phyloP scores from a whole-genome alignment of 805 yeast species.

The Vanderwaltozyma verrucispora region DNA sequence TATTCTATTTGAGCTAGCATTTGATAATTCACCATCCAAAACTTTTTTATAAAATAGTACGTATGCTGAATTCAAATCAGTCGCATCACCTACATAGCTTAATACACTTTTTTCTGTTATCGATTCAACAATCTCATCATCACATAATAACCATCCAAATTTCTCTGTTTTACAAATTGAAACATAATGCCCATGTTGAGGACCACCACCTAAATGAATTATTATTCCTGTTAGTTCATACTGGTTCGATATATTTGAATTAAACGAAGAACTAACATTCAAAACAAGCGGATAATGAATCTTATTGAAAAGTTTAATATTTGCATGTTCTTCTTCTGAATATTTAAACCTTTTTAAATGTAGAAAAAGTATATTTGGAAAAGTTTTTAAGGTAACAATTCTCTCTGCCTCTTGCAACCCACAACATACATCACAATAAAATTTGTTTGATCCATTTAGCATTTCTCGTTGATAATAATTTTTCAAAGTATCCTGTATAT shows the following conservation, averaged over 20 bases:
- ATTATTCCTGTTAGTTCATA: slow-evolving; percentile 82
- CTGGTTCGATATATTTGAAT: slow-evolving; percentile 35
- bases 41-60: slow-evolving; percentile 68
- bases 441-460: slow-evolving; percentile 78
- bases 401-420: slow-evolving; percentile 92
- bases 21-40: slow-evolving; percentile 7
- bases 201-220: slow-evolving; percentile 95
- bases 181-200: slow-evolving; percentile 95
- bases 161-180: slow-evolving; percentile 68
- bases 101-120: slow-evolving; percentile 76
- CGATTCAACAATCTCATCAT: slow-evolving; percentile 88
- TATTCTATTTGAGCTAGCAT: not conserved
- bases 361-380: slow-evolving; percentile 71
- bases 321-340: slow-evolving; percentile 67
- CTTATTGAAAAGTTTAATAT: slow-evolving; percentile 78
- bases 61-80: slow-evolving; percentile 86
- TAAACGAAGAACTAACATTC: slow-evolving; percentile 45
- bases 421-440: slow-evolving; percentile 83
- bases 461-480: slow-evolving; percentile 73
- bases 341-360: slow-evolving; percentile 91
- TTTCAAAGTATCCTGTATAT: slow-evolving; percentile 39
- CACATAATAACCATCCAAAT: slow-evolving; percentile 85
- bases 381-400: slow-evolving; percentile 63
- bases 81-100: slow-evolving; percentile 79
- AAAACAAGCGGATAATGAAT: slow-evolving; percentile 70